phyloP scores from a whole-genome alignment of 306 rosid genomes.

The Prunus armeniaca region DNA sequence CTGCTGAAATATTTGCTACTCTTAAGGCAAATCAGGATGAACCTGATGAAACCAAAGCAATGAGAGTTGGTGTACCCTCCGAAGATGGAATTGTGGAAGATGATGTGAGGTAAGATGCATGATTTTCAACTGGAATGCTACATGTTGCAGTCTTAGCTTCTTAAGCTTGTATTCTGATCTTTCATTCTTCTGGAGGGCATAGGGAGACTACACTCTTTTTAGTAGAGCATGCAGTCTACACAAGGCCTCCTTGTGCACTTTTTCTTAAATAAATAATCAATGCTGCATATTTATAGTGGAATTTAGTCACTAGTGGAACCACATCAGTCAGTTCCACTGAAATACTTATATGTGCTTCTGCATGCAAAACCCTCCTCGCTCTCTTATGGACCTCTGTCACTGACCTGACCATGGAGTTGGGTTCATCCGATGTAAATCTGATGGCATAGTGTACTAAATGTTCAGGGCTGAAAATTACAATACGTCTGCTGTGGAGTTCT shows the following conservation, averaged over 20 bases:
- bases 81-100: conserved; percentile 89
- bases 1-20: conserved; percentile 84
- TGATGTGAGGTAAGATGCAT: conserved; percentile 69
- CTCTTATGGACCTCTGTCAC: not conserved
- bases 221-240: not conserved
- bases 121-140: not conserved
- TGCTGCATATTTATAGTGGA: not conserved
- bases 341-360: not conserved
- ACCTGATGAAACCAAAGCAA: conserved; percentile 83
- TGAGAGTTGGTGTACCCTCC: conserved; percentile 93
- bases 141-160: not conserved
- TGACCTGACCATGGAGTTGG: not conserved
- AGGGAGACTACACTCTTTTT: not conserved
- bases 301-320: not conserved
- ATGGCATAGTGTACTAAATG: conserved; percentile 7
- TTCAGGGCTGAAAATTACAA: conserved; percentile 92
- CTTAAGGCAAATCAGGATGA: conserved; percentile 93
- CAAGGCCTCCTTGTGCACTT: not conserved
- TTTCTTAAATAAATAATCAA: not conserved
- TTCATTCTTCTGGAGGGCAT: not conserved
- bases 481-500: conserved; percentile 87
- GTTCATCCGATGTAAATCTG: conserved; percentile 3
- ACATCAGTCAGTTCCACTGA: not conserved
- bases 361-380: not conserved
- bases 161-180: not conserved